These are phyloP conservation scores for Eucalyptus pauciflora DNA, from an alignment of 345 rosid genomes.

Conservation along the genomic window DNA sequence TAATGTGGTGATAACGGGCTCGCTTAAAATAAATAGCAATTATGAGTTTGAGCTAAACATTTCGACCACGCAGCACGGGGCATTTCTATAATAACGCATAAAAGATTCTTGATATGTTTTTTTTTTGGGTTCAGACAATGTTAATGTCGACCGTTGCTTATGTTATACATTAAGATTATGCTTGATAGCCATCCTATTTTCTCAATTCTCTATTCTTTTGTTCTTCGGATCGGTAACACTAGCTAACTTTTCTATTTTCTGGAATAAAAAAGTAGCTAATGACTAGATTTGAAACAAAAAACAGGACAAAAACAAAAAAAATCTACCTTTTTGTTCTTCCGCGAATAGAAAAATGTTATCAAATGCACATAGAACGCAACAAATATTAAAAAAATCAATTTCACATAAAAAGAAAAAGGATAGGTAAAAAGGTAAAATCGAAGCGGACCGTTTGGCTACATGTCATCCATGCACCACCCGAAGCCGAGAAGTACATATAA, in stretches of 20 bases:
- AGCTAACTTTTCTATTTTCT: too few relatives aligned
- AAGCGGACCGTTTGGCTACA: neutral
- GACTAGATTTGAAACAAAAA: too few relatives aligned
- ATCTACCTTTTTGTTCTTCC: accelerated
- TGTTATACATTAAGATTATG: too few relatives aligned
- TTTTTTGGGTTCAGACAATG: neutral
- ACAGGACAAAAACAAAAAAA: too few relatives aligned
- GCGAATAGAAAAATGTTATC: too few relatives aligned
- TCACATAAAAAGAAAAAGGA: neutral
- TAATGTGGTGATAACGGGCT: accelerated
- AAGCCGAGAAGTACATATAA: neutral
- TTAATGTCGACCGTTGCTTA: neutral
- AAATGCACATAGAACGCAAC: too few relatives aligned
- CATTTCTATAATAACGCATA: neutral
- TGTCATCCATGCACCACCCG: neutral
- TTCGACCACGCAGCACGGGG: accelerated
- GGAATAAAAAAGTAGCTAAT: too few relatives aligned
- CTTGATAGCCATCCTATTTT: too few relatives aligned
- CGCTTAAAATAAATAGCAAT: neutral
- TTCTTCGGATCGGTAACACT: accelerated
- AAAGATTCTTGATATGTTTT: neutral
- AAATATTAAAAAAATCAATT: neutral
- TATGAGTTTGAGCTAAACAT: neutral
- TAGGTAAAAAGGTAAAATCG: neutral
- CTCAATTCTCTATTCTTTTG: too few relatives aligned